Evolutionary conservation across 2,329 filamentous ascomycete genomes (phyloP).

Genomic region (Ophiostoma quercus): DNA sequence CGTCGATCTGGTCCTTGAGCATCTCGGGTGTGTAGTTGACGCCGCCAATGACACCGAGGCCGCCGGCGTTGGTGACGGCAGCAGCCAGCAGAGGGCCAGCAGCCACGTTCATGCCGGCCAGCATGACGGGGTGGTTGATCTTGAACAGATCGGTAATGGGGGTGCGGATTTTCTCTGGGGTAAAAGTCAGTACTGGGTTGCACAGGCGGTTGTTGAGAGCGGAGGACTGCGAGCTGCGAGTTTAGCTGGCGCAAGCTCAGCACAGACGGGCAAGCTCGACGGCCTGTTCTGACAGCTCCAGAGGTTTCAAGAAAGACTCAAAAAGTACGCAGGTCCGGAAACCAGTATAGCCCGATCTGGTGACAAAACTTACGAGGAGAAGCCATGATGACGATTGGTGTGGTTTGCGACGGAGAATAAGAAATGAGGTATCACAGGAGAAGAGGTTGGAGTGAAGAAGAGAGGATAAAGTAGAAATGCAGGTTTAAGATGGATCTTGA

Average conservation of each 20-base stretch:
- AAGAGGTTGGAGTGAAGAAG: background rate
- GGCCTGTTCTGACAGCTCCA: background rate
- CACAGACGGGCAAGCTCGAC: background rate
- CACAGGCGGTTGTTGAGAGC: background rate
- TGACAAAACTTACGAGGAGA: slow-evolving; percentile 64
- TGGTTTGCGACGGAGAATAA: background rate
- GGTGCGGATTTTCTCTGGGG: slow-evolving; percentile 77
- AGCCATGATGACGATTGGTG: slow-evolving; percentile 52
- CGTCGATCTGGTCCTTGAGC: slow-evolving; percentile 88
- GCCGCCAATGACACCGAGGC: slow-evolving; percentile 92
- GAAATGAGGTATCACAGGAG: slow-evolving; percentile 1
- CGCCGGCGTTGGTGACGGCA: slow-evolving; percentile 93
- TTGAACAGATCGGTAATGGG: slow-evolving; percentile 91
- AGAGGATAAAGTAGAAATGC: background rate
- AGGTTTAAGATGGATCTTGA: background rate
- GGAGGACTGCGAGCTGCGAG: background rate
- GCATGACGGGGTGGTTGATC: slow-evolving; percentile 93
- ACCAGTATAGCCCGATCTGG: background rate
- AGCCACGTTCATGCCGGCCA: slow-evolving; percentile 98
- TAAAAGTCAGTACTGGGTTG: slow-evolving; percentile 23
- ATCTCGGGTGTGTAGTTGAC: slow-evolving; percentile 95
- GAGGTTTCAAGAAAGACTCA: background rate
- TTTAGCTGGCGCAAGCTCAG: background rate
- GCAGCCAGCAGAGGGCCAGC: slow-evolving; percentile 94
- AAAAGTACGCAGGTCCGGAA: background rate